Evolutionary conservation across 768 basidiomycete species (phyloP).

Genomic region (Piloderma croceum): DNA sequence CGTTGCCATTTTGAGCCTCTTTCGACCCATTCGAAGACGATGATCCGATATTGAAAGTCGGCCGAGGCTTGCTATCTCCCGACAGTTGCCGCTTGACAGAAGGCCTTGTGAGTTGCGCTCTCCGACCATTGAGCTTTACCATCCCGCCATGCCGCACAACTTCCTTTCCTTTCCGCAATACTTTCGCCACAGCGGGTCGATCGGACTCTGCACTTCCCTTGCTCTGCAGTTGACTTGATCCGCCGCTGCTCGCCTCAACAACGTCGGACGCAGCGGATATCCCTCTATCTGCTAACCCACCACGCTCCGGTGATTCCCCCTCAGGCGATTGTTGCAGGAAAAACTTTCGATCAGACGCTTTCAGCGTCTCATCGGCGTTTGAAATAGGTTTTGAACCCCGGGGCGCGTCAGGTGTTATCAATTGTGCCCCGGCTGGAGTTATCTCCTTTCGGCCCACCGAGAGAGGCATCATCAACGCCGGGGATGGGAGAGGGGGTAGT

Average conservation of each 20-base stretch:
- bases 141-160: conserved; percentile 14
- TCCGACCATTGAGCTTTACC: too few relatives aligned
- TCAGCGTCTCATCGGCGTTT: conserved; percentile 25
- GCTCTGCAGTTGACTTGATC: conserved; percentile 27
- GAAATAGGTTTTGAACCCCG: conserved; percentile 10
- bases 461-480: conserved; percentile 4
- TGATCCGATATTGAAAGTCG: conserved; percentile 56
- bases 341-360: conserved; percentile 36
- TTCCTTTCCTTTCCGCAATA: conserved; percentile 28
- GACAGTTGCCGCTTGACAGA: conserved; percentile 24
- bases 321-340: conserved; percentile 43
- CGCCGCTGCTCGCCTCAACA: conserved; percentile 29
- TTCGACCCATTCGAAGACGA: conserved; percentile 47
- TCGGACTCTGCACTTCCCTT: conserved; percentile 15
- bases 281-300: conserved; percentile 26
- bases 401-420: conserved; percentile 3
- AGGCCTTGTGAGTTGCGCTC: too few relatives aligned
- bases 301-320: conserved; percentile 31
- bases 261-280: conserved; percentile 28
- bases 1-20: conserved; percentile 16
- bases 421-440: conserved; percentile 5
- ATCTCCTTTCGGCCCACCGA: conserved; percentile 14
- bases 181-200: conserved; percentile 15
- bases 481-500: conserved; percentile 17
- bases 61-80: conserved; percentile 18